Evolutionary conservation across 106 monocot genomes (phyloP), one percentile per base, ranked within the genome.

Genomic region (Acorus calamus): DNA sequence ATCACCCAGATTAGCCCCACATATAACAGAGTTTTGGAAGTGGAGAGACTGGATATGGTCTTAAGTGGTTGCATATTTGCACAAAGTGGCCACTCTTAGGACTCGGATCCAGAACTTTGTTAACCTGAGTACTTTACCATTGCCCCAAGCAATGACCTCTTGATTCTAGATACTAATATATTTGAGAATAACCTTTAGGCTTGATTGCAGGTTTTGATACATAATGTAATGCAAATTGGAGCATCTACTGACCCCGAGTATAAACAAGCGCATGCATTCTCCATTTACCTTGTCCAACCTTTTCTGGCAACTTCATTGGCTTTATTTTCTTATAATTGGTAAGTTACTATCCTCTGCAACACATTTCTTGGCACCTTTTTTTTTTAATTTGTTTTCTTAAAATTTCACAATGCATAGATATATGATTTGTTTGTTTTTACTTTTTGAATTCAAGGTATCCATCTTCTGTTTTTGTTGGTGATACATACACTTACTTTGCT

Each of bases 211-310:
- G 78, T 89, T 73, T 76, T 94, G 79, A 74, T 90, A 72, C 94
- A 94, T 74, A 94, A 94, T 63, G 66, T 94, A 46, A 94, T 94
- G 90, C 90, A 90, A 82, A 94, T 94, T 62, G 90, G 87, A 66
- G 81, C 83, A 52, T 94, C 90, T 50, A 68, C 60, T 44, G 87
- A 87, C 61, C 69, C 58, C 55, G 86, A 89, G 66, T 80, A 81
- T 60, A 77, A 86, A 47, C 94, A 87, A 53, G 94, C 94, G 45
- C 94, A 94, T 82, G 90, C 84, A 68, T 94, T 94, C 56, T 94
- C 94, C 57, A 77, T 94, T 52, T 94, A 94, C 62, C 82, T 94
- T 61, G 74, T 79, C 61, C 63, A 76, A 68, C 89, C 89, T 11
- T 71, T 94, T 50, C 55, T 94, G 50, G 76, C 84, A 12, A 94